Base-by-base conservation (phyloP, 2,329 filamentous ascomycete species). In the Colletotrichum endophyticum region DNA sequence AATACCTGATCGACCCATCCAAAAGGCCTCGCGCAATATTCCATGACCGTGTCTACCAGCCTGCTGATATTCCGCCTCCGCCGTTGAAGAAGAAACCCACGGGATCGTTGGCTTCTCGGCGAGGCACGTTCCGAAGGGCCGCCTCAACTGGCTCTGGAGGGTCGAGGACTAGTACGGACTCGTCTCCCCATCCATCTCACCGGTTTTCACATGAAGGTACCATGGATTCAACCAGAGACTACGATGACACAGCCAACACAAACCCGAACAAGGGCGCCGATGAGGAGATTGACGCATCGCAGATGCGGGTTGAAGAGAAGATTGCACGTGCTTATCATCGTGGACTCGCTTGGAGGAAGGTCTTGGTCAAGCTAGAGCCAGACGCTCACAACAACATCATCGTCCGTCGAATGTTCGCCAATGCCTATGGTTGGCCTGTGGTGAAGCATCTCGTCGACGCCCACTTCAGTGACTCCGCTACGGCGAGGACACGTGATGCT, bases 321-420 rank as follows among this genome's bases (percentile, higher is more conserved):
- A 99, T 99, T 79, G 97, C 97, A 3, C 92, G 97, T 63, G 97
- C 96, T 16, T 99, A 99, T 85, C 97, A 99, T 84, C 92, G 93
- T 15, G 95, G 95, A 78, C 86, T 99, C 25, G 95, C 95, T 2
- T 99, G 97, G 97, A 94, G 97, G 62, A 99, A 99, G 83, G 97
- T 99, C 2, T 91, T 99, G 6, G 97, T 99, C 16, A 94, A 97
- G 70, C 89, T 99, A 4, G 96, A 99, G 83, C 97, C 97, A 0
- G 97, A 99, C 85, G 97, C 97, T 0, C 97, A 99, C 87, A 99
- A 99, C 85, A 99, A 99, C 84, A 98, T 99, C 79, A 94, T 99
- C 76, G 97, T 99, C 28, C 94, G 97, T 19, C 94, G 97, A 72
- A 98, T 96, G 93, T 99, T 99, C 84, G 94, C 96, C 73, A 99